Evolutionary conservation across 106 monocot genomes (phyloP).

Genomic region (Ottelia alismoides): DNA sequence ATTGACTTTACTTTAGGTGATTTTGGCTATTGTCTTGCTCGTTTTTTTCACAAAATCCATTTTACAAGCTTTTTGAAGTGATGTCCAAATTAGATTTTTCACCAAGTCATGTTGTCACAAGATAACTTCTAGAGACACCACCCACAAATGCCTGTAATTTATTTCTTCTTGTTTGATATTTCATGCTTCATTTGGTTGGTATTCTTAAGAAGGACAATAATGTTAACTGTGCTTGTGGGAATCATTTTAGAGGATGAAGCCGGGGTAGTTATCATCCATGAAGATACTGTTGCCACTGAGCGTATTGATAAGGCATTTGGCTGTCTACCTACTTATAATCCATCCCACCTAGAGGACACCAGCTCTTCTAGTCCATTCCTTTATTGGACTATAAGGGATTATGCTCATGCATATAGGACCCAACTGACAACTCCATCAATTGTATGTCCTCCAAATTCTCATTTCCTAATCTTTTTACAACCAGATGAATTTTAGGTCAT

Average conservation of each 20-base stretch:
- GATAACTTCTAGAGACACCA: too few relatives aligned
- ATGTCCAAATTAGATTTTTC: too few relatives aligned
- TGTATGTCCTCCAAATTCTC: too few relatives aligned
- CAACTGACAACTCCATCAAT: conserved; percentile 58
- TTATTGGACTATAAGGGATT: conserved; percentile 96
- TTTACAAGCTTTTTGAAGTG: too few relatives aligned
- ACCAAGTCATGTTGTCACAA: background rate
- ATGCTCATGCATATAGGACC: conserved; percentile 87
- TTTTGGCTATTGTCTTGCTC: too few relatives aligned
- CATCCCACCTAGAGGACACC: conserved; percentile 16
- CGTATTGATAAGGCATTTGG: conserved; percentile 30
- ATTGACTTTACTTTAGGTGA: too few relatives aligned
- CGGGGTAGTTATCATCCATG: conserved; percentile 42
- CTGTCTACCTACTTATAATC: conserved; percentile 53
- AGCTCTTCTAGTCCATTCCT: conserved; percentile 30
- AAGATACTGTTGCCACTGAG: conserved; percentile 33
- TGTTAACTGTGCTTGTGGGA: background rate
- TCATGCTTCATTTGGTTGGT: background rate
- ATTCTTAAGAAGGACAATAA: background rate
- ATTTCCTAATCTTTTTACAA: too few relatives aligned
- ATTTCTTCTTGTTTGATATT: too few relatives aligned
- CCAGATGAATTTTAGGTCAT: too few relatives aligned
- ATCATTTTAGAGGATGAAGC: conserved; percentile 48
- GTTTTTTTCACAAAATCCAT: too few relatives aligned
- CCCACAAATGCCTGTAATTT: too few relatives aligned